Evolutionary conservation across 148 eudicot genomes (phyloP).

Genomic region (Nepenthes gracilis): DNA sequence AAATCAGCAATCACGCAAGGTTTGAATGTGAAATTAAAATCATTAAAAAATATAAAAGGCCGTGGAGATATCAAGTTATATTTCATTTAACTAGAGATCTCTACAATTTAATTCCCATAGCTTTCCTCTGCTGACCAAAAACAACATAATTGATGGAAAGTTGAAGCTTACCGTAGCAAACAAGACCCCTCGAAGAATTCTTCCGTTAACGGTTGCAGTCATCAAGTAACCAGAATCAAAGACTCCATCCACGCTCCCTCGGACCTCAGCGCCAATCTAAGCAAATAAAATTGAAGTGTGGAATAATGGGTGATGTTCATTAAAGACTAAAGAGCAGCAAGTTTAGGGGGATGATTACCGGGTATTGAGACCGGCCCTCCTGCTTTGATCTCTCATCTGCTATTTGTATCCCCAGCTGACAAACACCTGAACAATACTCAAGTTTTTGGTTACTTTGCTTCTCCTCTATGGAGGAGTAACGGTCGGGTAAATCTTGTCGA

Average conservation of each 20-base stretch:
- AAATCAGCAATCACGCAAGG: no score
- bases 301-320: background rate
- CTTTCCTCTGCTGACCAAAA: no score
- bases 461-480: no score
- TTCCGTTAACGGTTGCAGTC: constrained; percentile 82
- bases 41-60: no score
- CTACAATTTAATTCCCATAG: no score
- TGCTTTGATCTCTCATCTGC: no score
- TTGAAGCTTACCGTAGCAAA: constrained; percentile 54
- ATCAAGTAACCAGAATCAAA: constrained; percentile 89
- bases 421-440: no score
- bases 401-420: no score
- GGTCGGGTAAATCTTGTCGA: background rate
- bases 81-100: background rate
- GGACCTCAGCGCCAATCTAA: constrained; percentile 84
- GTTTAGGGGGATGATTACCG: background rate
- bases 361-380: no score
- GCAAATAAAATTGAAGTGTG: background rate
- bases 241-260: constrained; percentile 76
- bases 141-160: background rate
- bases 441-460: no score
- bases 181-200: constrained; percentile 64
- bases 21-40: no score
- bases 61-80: no score
- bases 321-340: background rate